Percentiles rank a stretch among this genome's conserved stretches.
Evolutionary conservation across 345 rosid genomes (phyloP).

Genomic region (Eucalyptus curtisii): DNA sequence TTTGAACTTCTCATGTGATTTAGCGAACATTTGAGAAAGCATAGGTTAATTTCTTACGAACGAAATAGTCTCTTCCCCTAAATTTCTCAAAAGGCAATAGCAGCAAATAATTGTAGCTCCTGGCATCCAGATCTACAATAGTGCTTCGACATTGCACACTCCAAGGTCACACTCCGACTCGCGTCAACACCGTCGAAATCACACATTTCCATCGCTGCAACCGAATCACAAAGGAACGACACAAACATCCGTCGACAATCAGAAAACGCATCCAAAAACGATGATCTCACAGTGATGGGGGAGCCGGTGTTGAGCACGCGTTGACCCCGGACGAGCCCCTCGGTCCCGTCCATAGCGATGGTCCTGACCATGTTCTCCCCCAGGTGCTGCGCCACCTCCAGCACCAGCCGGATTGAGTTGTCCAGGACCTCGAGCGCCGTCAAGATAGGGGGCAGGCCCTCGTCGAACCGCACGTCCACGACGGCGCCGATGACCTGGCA

Average conservation of each 20-base stretch:
- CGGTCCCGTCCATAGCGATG: slow-evolving; percentile 95
- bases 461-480: slow-evolving; percentile 81
- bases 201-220: background rate
- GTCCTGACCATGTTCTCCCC: slow-evolving; percentile 81
- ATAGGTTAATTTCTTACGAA: background rate
- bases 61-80: background rate
- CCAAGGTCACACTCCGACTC: background rate
- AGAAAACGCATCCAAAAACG: background rate
- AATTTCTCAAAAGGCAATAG: background rate
- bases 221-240: background rate
- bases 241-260: background rate
- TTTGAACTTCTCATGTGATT: background rate
- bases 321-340: slow-evolving; percentile 77
- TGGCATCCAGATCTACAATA: background rate
- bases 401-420: slow-evolving; percentile 55
- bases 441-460: slow-evolving; percentile 91
- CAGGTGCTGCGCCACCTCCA: slow-evolving; percentile 96
- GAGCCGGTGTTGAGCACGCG: slow-evolving; percentile 84
- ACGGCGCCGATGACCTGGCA: slow-evolving; percentile 98
- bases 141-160: background rate
- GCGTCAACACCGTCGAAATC: background rate
- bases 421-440: slow-evolving; percentile 91
- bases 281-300: slow-evolving; percentile 66
- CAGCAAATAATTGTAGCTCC: background rate
- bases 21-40: background rate